Evolutionary conservation across 2,329 filamentous ascomycete genomes (phyloP).

Genomic region (Hypoxylon sp.): DNA sequence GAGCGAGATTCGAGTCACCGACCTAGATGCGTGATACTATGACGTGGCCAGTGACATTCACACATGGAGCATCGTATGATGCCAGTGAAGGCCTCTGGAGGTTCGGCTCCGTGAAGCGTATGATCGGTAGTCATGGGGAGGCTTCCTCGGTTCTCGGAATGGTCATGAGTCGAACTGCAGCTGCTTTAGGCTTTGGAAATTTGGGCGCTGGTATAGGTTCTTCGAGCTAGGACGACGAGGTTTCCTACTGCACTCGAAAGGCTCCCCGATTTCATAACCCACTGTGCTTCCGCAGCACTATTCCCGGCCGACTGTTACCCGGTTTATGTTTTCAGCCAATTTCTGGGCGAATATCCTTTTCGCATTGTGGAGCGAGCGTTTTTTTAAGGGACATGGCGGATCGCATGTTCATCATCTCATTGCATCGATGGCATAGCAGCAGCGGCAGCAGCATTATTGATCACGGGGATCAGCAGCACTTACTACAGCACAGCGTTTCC

Average conservation of each 20-base stretch:
- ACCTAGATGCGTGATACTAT: slow-evolving; percentile 63
- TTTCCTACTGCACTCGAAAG: slow-evolving; percentile 6
- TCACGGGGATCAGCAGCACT: slow-evolving; percentile 22
- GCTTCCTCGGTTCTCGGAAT: slow-evolving; percentile 7
- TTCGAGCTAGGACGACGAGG: slow-evolving; percentile 1
- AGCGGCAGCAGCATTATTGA: slow-evolving; percentile 17
- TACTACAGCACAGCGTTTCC: slow-evolving; percentile 14
- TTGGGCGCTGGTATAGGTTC: slow-evolving; percentile 1
- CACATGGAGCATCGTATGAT: background rate
- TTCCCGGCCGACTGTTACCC: background rate
- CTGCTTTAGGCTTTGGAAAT: slow-evolving; percentile 5
- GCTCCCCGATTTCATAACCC: slow-evolving; percentile 18
- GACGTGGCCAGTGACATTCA: slow-evolving; percentile 34
- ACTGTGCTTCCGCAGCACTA: slow-evolving; percentile 8
- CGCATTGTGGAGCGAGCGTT: slow-evolving; percentile 33
- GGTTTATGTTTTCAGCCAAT: slow-evolving; percentile 14
- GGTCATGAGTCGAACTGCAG: background rate
- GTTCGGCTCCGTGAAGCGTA: background rate
- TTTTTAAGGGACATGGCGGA: slow-evolving; percentile 13
- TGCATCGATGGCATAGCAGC: slow-evolving; percentile 34
- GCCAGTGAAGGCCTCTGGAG: slow-evolving; percentile 2
- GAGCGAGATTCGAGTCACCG: slow-evolving; percentile 52
- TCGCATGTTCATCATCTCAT: slow-evolving; percentile 32
- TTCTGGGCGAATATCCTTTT: slow-evolving; percentile 29
- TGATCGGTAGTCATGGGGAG: background rate